Evolutionary conservation across 768 basidiomycete species (phyloP).

Genomic region (Pleurotus pulmonarius): DNA sequence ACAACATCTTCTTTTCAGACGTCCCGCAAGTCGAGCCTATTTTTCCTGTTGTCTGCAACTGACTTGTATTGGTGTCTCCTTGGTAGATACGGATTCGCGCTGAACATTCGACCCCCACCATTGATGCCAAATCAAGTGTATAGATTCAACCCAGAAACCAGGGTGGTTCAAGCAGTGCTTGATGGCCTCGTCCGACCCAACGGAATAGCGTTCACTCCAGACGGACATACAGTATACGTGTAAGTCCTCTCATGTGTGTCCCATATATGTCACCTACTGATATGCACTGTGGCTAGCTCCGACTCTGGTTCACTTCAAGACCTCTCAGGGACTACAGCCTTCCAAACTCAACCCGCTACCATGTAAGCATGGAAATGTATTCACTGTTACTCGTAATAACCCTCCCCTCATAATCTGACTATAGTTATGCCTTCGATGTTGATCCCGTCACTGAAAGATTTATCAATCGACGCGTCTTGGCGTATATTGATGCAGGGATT

Average conservation of each 20-base stretch:
- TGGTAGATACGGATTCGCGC: conserved; percentile 57
- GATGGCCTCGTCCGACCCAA: conserved; percentile 71
- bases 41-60: background rate
- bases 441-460: conserved; percentile 50
- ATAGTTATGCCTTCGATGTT: conserved; percentile 68
- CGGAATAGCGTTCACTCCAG: conserved; percentile 66
- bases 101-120: conserved; percentile 62
- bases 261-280: background rate
- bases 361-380: conserved; percentile 40
- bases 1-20: conserved; percentile 76
- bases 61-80: background rate
- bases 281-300: conserved; percentile 25
- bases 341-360: conserved; percentile 60
- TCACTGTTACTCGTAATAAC: too few relatives aligned
- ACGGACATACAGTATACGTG: conserved; percentile 68
- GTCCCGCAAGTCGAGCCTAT: conserved; percentile 38
- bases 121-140: conserved; percentile 76
- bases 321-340: conserved; percentile 32
- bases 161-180: conserved; percentile 66
- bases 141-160: conserved; percentile 63
- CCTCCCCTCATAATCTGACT: background rate
- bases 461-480: conserved; percentile 60
- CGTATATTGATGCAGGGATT: conserved; percentile 60
- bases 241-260: conserved; percentile 13
- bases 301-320: conserved; percentile 50